Base-by-base conservation (phyloP, 345 rosid genomes). In the Pistacia vera region DNA sequence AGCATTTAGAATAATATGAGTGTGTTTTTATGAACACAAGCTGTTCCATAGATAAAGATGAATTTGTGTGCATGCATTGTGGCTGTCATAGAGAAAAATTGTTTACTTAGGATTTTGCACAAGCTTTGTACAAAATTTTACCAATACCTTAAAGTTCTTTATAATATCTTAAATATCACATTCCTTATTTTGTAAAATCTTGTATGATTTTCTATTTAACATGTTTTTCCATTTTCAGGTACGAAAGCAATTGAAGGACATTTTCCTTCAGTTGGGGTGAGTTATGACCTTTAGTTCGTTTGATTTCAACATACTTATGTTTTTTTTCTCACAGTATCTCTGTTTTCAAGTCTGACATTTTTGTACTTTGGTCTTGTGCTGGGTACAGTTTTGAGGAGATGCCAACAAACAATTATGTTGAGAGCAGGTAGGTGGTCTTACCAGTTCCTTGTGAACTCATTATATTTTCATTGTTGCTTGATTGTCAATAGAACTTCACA, bases 341-440 rank as follows among this genome's bases (percentile, higher is more conserved):
- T 73, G 38, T 55, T 49, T 62, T 64, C 20, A 63, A 63, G 46
- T 72, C 65, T 80, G 44, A 71, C 64, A 63, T 77, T 69, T 75
- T 74, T 70, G 28, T 74, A 8, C 61, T 18, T 66, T 56, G 60
- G 1, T 72, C 46, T 76, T 64, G 44, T 77, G 22, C 75, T 74
- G 83, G 16, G 52, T 84, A 80, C 93, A 95, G 97, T 55, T 95
- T 95, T 60, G 98, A 93, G 82, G 99, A 95, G 85, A 93, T 95
- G 99, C 92, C 98, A 11, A 93, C 98, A 70, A 95, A 95, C 84
- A 93, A 88, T 80, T 93, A 76, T 72, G 98, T 93, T 64, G 98
- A 95, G 85, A 93, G 97, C 97, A 93, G 98, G 98, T 95, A 77
- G 68, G 59, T 76, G 66, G 71, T 68, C 64, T 63, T 25, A 16